A percentile compares a stretch with the other conserved stretches of the same genome.
Conservation (phyloP, 106 monocot genomes). For the Iris macrosiphon region DNA sequence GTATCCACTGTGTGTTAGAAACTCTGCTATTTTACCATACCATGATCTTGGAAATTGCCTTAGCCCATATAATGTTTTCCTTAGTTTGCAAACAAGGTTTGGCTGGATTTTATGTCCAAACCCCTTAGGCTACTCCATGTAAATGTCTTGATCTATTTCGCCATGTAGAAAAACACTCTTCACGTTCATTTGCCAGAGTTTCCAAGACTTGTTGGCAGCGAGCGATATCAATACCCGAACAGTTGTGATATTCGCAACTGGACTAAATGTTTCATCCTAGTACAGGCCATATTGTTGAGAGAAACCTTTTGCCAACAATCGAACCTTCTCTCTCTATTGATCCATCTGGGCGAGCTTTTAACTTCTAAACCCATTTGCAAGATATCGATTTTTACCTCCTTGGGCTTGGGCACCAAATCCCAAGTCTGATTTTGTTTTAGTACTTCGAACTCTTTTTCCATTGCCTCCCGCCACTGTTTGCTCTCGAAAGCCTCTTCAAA, state of each 20-base stretch:
- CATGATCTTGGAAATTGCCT: conserved; percentile 10
- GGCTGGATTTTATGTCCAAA: not conserved
- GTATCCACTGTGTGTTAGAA: not conserved
- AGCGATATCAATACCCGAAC: not conserved
- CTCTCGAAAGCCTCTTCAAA: too few species aligned
- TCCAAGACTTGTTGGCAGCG: not conserved
- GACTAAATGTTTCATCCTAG: conserved; percentile 18
- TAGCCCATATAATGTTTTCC: conserved; percentile 8
- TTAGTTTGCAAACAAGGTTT: not conserved
- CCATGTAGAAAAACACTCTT: conserved; percentile 14
- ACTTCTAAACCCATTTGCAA: conserved; percentile 13
- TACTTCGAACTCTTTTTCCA: not conserved
- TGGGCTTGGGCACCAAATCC: not conserved
- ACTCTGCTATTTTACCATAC: conserved; percentile 7
- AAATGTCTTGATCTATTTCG: not conserved
- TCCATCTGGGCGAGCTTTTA: not conserved
- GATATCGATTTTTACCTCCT: conserved; percentile 8
- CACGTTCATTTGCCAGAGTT: conserved; percentile 6
- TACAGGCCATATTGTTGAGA: conserved; percentile 10
- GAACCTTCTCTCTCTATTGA: conserved; percentile 15
- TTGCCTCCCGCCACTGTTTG: not conserved
- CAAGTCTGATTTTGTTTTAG: conserved; percentile 10
- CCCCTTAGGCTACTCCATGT: conserved; percentile 3
- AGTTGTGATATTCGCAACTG: conserved; percentile 9
- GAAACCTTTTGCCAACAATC: conserved; percentile 9